Base-by-base conservation (phyloP, 2,329 filamentous ascomycete species). In the Aspergillus versicolor region DNA sequence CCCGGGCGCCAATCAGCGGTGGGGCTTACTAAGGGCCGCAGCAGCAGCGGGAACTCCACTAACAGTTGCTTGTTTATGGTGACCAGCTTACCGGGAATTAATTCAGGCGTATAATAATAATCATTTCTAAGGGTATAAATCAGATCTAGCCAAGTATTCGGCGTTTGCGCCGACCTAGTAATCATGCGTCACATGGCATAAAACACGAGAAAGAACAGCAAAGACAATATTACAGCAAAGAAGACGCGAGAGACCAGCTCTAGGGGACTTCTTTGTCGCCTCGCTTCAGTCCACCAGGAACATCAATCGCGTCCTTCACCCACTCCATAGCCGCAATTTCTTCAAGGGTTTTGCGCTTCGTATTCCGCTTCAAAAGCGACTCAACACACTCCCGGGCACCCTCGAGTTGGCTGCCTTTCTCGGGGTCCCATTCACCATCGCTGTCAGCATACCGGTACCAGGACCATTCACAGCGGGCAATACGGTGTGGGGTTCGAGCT, bases 391-490 rank as follows among this genome's bases (percentile, higher is more conserved):
- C 81, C 76, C 89, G 88, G 6, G 91, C 92, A 0, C 90, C 91
- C 38, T 86, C 81, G 52, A 95, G 82, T 1, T 84, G 88, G 49
- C 79, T 80, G 5, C 83, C 85, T 56, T 84, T 83, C 84, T 86
- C 64, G 72, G 80, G 60, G 79, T 96, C 91, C 81, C 95, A 94
- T 54, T 96, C 91, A 37, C 91, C 92, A 54, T 95, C 90, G 11
- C 88, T 86, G 56, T 92, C 88, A 2, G 87, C 91, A 70, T 89
- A 96, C 59, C 89, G 86, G 60, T 91, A 87, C 94, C 94, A 99
- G 47, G 89, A 86, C 94, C 94, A 99, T 70, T 99, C 94, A 50
- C 92, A 90, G 37, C 94, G 83, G 2, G 94, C 94, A 60, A 99
- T 97, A n/a, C 92, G 88, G 71, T 99, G 94, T 52, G 89, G 93